These are phyloP conservation scores for Jaltomata sinuosa DNA, from an alignment of 257 asterid genomes.

Conservation along the genomic window DNA sequence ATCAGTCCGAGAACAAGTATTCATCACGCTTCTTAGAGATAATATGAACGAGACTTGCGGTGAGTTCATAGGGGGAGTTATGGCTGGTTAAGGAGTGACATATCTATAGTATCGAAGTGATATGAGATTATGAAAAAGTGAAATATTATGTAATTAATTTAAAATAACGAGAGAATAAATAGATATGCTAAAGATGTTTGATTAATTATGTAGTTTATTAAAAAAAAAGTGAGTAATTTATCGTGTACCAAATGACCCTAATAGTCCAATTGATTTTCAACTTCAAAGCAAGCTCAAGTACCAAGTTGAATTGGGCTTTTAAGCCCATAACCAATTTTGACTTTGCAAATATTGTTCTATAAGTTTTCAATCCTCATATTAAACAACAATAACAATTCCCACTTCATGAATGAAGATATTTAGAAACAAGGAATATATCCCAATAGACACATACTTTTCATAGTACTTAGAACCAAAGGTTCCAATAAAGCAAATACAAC, in stretches of 20 bases:
- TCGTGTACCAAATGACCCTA: too few species aligned
- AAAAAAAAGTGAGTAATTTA: too few species aligned
- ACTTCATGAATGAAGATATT: neutral
- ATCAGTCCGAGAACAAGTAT: slow-evolving; percentile 46
- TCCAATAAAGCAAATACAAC: neutral
- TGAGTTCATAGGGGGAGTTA: too few species aligned
- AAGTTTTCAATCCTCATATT: neutral
- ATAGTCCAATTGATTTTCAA: neutral
- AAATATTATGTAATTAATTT: too few species aligned
- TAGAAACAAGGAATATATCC: neutral
- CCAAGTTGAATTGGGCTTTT: neutral
- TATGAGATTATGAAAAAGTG: too few species aligned
- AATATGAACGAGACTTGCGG: too few species aligned
- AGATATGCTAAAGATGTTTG: too few species aligned
- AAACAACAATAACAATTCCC: neutral
- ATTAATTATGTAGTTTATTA: too few species aligned
- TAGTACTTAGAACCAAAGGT: neutral
- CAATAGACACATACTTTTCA: neutral
- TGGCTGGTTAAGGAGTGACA: too few species aligned
- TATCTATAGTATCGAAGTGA: too few species aligned
- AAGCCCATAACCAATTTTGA: neutral
- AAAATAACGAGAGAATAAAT: too few species aligned
- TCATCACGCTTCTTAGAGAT: slow-evolving; percentile 12
- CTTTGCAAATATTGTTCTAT: neutral
- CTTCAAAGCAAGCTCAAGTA: neutral